A percentile compares a stretch with the other conserved stretches of the same genome.
phyloP scores from a whole-genome alignment of 2,329 filamentous ascomycete species.

The Fusarium xylarioides region DNA sequence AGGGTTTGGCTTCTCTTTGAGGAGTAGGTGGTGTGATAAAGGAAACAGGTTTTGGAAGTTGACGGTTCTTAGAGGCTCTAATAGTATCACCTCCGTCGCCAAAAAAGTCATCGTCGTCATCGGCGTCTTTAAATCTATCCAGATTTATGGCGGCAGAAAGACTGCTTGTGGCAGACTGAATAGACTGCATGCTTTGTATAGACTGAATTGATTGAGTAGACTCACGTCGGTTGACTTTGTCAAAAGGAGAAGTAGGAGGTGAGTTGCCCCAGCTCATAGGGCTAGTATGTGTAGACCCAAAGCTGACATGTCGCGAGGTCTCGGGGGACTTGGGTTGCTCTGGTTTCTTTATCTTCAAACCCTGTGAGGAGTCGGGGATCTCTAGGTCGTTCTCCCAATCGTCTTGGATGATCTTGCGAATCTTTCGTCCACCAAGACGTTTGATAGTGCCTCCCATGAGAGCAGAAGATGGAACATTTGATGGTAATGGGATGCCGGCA shows the following conservation, averaged over 20 bases:
- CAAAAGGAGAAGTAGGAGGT: constrained; percentile 27
- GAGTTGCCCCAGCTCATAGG: constrained; percentile 55
- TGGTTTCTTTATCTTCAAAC: constrained; percentile 71
- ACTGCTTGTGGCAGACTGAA: constrained; percentile 47
- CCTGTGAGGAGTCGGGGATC: constrained; percentile 66
- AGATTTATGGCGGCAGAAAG: constrained; percentile 63
- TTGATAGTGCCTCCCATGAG: constrained; percentile 94
- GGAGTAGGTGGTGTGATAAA: constrained; percentile 66
- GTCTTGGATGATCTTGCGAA: constrained; percentile 77
- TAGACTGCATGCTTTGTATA: constrained; percentile 22
- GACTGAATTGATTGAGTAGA: constrained; percentile 34
- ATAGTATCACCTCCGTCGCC: constrained; percentile 73
- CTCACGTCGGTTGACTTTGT: constrained; percentile 44
- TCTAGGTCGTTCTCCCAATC: constrained; percentile 86
- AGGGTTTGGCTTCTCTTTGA: constrained; percentile 52
- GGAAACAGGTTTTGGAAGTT: constrained; percentile 59
- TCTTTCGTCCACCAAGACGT: constrained; percentile 78
- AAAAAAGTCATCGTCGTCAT: constrained; percentile 70
- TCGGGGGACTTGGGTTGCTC: constrained; percentile 72
- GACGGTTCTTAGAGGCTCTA: constrained; percentile 69
- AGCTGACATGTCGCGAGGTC: constrained; percentile 72
- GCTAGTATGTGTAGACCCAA: constrained; percentile 57
- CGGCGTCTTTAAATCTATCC: constrained; percentile 71
- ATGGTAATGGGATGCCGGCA: constrained; percentile 90
- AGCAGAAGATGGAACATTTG: constrained; percentile 87